Base-by-base conservation (phyloP, 257 asterid genomes). In the Agastache rugosa region DNA sequence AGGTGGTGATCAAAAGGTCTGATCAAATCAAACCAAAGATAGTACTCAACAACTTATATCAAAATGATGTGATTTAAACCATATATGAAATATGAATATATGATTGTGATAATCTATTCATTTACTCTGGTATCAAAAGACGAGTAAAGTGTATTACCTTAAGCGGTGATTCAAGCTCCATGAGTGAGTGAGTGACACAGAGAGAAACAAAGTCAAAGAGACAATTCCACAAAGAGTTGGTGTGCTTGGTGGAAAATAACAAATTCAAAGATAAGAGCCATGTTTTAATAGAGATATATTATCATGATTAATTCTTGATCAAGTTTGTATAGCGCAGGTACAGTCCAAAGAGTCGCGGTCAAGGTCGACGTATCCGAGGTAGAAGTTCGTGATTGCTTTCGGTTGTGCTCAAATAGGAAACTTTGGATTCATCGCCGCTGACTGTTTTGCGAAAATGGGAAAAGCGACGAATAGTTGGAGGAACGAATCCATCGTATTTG, bases 381-480 rank as follows among this genome's bases (percentile, higher is more conserved):
- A 59, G 29, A 20, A 48, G 27, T 2, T 50, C 50, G 35, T 17
- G 31, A 59, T 59, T 66, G 8, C 23, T 44, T 59, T 75, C 54
- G 65, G 23, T 60, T 60, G 69, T 62, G 55, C 66, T 47, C 60
- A 67, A 63, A 54, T 76, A 54, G 66, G 68, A 60, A 76, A 39
- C 86, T 73, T 83, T 25, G 87, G 70, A 45, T 39, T 56, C 77
- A 74, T 76, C 87, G 87, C 77, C 83, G 55, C 55, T 55, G 75
- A 55, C 35, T 79, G 80, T 31, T 54, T 42, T 5, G 68, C 47
- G 11, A 27, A 74, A 53, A 61, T 4, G 16, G 23, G 42, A 11
- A 27, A 20, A 45, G 20, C 11, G 41, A 37, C 12, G 42, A n/a
- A 9, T 54, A 16, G 55, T 53, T 14, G 55, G 63, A 45, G 42